These are phyloP conservation scores for Carex arenaria DNA, from an alignment of 202 grass and related monocot genomes.

Conservation along the genomic window DNA sequence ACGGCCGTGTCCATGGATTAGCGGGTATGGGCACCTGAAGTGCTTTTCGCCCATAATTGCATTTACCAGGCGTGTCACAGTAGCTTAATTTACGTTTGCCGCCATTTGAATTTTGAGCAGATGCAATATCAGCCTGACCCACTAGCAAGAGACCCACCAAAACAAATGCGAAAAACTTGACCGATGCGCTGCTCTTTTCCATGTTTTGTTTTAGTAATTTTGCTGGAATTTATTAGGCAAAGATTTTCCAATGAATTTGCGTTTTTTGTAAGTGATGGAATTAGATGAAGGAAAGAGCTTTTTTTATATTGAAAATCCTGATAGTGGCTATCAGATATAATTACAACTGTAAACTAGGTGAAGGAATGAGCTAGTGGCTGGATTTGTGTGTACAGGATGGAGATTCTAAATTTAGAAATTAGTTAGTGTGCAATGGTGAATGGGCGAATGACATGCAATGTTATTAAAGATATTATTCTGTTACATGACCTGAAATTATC, in stretches of 20 bases:
- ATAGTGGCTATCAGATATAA: too few species aligned
- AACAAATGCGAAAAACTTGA: not conserved
- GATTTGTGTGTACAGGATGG: not conserved
- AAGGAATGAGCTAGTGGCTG: too few species aligned
- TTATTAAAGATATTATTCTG: not conserved
- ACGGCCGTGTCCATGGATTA: not conserved
- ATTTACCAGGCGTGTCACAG: not conserved
- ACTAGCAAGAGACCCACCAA: constrained; percentile 1
- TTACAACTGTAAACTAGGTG: not conserved
- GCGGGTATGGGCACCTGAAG: too few species aligned
- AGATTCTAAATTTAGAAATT: not conserved
- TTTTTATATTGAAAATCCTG: too few species aligned
- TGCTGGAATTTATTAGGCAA: not conserved
- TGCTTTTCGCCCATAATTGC: not conserved
- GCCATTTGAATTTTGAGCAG: not conserved
- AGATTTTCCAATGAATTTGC: not conserved
- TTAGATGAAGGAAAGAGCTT: not conserved
- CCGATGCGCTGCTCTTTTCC: not conserved
- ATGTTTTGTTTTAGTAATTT: not conserved
- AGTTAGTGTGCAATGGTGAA: not conserved
- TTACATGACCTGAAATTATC: not conserved
- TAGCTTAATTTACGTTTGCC: not conserved
- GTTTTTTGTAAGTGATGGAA: not conserved
- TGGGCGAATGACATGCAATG: not conserved
- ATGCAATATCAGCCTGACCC: not conserved